Conservation (phyloP, 306 rosid genomes). For the Comarum palustre region DNA sequence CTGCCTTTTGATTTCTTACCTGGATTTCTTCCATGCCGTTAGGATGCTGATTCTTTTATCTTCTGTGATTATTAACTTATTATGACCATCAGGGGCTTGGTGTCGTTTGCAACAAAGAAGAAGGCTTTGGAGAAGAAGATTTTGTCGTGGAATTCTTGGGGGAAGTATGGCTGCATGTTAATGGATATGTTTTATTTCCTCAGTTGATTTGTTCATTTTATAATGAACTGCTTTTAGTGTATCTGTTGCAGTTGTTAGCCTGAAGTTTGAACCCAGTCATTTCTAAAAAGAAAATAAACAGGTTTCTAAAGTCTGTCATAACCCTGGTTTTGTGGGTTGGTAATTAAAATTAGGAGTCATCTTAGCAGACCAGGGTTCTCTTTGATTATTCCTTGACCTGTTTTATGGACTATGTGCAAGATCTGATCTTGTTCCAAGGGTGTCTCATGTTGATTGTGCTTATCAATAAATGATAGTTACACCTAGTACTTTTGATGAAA, state of each 20-base stretch:
- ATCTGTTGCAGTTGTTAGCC: neutral
- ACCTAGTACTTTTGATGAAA: neutral
- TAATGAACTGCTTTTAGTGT: neutral
- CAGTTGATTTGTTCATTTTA: neutral
- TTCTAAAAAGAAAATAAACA: neutral
- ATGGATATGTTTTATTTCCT: slow-evolving; percentile 2
- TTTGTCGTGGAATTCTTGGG: slow-evolving; percentile 97
- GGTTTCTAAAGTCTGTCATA: neutral
- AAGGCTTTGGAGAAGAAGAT: slow-evolving; percentile 78
- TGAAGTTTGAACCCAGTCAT: slow-evolving; percentile 2
- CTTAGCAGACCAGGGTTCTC: neutral
- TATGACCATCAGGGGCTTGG: slow-evolving; percentile 80
- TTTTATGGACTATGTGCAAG: neutral
- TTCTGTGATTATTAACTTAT: slow-evolving; percentile 26
- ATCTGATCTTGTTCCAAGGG: neutral
- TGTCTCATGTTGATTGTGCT: neutral
- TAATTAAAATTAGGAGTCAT: neutral
- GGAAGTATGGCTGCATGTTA: slow-evolving; percentile 60
- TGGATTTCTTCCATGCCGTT: slow-evolving; percentile 8
- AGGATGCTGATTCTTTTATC: slow-evolving; percentile 20
- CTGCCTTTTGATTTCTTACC: neutral
- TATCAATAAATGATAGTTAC: neutral
- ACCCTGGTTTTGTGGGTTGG: neutral
- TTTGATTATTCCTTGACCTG: neutral
- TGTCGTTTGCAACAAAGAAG: slow-evolving; percentile 89